Base-by-base conservation (phyloP, 352 stramenopile species). In the Lagenidium giganteum region DNA sequence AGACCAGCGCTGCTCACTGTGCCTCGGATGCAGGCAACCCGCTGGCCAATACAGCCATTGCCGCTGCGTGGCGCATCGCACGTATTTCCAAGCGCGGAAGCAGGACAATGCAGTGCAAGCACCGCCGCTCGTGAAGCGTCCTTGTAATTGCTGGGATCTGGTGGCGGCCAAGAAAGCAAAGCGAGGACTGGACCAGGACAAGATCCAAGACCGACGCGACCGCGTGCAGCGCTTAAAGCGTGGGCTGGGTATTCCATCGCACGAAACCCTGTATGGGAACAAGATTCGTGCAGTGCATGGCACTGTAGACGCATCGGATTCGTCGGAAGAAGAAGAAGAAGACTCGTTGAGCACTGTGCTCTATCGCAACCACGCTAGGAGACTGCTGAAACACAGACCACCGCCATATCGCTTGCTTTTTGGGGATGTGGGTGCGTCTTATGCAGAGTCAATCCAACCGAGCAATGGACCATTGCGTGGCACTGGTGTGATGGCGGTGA, bases 401-500 rank as follows among this genome's bases (percentile, higher is more conserved):
- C 60, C 63, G 4, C 65, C 66, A 13, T 79, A 82, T 34, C 66
- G 73, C 24, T 51, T 44, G 34, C 46, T 83, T 41, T 55, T 61
- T 47, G 37, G 62, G 17, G 49, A 61, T 6, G 57, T 66, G 16
- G 61, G 51, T 13, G 51, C 34, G 13, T 66, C 77, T 11, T 55
- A 77, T 21, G 49, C 83, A 18, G 71, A 85, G 42, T 65, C 61
- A 2, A 79, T 80, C 37, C 57, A 79, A 29, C 59, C 64, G 37
- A 32, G 47, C 46, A 43, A 32, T 54, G 60, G 57, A 42, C 33
- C 22, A 17, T 30, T 58, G 18, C 55, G 37, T 20, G 51, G 39
- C 8, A 50, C 22, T 24, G n/a, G 25, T 5, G 38, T 17, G 49
- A 45, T 49, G 31, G 54, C 57, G 20, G 63, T 74, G 57, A n/a